Base-by-base conservation (phyloP, 2,329 filamentous ascomycete genomes). In the Ascochyta fabae region DNA sequence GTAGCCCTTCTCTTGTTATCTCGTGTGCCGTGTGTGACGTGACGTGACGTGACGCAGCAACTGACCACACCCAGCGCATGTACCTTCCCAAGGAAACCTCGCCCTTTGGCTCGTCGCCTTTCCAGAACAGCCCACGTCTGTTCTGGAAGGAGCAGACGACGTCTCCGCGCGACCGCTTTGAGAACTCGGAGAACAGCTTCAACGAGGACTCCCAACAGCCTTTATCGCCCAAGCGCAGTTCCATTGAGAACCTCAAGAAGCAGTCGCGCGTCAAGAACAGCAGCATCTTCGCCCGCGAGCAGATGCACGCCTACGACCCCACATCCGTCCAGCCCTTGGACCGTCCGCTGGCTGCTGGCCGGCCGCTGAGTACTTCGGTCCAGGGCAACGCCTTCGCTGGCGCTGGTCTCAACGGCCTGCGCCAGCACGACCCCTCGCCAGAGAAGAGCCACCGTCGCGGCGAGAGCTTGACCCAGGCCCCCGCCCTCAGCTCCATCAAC, bases 241-340 rank as follows among this genome's bases (percentile, higher is more conserved):
- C 94, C 16, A 93, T 99, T 65, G 95, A 99, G 83, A 93, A 93
- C 71, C 84, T 99, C 56, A 96, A 97, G 79, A 91, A 89, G 74
- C 93, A 92, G 29, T 96, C 94, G 51, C 90, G 95, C 58, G 95
- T 99, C 69, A 96, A 94, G 83, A 98, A 96, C 80, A 97, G 94
- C 84, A 96, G 89, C 79, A 97, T 98, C 83, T 91, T 96, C 74
- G 92, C 92, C 38, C 89, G 93, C 51, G 93, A 97, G 78, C 89
- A 92, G 72, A 93, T 93, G 78, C 87, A 92, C 75, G 90, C 96
- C 80, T 97, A 97, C 81, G 92, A 97, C 75, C 92, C 93, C 26
- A 84, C 88, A 52, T 86, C 86, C 63, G 78, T 92, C 50, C 89
- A 90, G 41, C 83, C 90, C 56, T 84, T 96, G 58, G 91, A 98